These are phyloP conservation scores for Beauveria sp. DNA, from an alignment of 2,329 filamentous ascomycete genomes.

Conservation along the genomic window DNA sequence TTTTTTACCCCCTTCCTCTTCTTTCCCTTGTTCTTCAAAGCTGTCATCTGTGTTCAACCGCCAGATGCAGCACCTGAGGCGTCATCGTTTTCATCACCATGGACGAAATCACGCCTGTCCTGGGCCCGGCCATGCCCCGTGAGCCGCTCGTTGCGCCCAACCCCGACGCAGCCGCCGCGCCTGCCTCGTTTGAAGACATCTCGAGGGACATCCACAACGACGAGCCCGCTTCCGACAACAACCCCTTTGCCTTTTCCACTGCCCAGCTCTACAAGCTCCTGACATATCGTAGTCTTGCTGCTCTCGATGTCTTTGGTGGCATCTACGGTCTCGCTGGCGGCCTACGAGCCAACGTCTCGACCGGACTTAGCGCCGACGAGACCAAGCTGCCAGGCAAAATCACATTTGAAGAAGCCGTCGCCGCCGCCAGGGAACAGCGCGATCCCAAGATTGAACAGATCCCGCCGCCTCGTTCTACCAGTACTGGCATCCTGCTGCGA, in stretches of 20 bases:
- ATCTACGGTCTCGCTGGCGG: conserved; percentile 43
- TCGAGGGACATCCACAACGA: conserved; percentile 20
- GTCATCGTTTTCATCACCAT: conserved; percentile 17
- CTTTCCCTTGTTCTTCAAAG: not conserved
- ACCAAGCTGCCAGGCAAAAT: conserved; percentile 35
- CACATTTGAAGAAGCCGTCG: conserved; percentile 41
- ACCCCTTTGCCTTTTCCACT: conserved; percentile 46
- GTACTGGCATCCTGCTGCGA: conserved; percentile 21
- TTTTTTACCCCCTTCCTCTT: not conserved
- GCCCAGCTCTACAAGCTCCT: conserved; percentile 46
- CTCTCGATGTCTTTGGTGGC: conserved; percentile 45
- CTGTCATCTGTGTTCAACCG: not conserved
- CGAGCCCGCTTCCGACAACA: conserved; percentile 24
- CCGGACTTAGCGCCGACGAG: conserved; percentile 45
- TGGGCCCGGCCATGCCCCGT: conserved; percentile 6
- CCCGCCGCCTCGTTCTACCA: conserved; percentile 14
- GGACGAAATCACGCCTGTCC: conserved; percentile 22
- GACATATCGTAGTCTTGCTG: conserved; percentile 40
- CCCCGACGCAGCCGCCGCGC: not conserved
- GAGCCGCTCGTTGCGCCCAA: not conserved
- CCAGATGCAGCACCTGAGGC: conserved; percentile 14
- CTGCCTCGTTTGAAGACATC: conserved; percentile 7
- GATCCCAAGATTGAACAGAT: conserved; percentile 15
- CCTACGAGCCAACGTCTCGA: conserved; percentile 37
- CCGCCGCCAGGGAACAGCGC: conserved; percentile 27